Conservation (phyloP, 352 stramenopile species). For the Globisporangium cystogenes region DNA sequence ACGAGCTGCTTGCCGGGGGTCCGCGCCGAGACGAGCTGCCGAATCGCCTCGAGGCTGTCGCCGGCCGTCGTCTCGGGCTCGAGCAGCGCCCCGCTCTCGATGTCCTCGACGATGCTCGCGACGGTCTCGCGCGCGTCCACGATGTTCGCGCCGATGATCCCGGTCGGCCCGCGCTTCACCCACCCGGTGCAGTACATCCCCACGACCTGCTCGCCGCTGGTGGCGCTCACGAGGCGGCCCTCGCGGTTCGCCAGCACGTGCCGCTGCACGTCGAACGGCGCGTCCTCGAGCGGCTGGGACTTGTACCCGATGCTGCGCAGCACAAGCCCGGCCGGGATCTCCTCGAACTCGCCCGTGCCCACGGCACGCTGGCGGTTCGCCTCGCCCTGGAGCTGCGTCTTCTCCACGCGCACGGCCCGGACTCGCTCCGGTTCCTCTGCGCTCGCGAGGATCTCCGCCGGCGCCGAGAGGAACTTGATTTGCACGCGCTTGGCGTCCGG, state of each 20-base stretch:
- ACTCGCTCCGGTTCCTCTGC: slow-evolving; percentile 43
- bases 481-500: slow-evolving; percentile 44
- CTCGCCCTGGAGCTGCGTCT: slow-evolving; percentile 84
- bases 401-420: slow-evolving; percentile 79
- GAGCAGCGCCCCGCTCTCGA: slow-evolving; percentile 42
- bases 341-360: slow-evolving; percentile 84
- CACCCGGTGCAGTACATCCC: slow-evolving; percentile 96
- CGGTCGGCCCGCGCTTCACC: slow-evolving; percentile 96
- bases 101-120: slow-evolving; percentile 88
- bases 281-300: slow-evolving; percentile 65
- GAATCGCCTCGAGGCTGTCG: slow-evolving; percentile 32
- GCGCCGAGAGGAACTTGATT: slow-evolving; percentile 91
- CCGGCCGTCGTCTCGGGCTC: slow-evolving; percentile 14
- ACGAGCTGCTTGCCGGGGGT: slow-evolving; percentile 65
- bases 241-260: slow-evolving; percentile 58
- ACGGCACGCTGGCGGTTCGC: slow-evolving; percentile 74
- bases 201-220: slow-evolving; percentile 29
- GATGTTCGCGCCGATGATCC: slow-evolving; percentile 99
- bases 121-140: slow-evolving; percentile 95
- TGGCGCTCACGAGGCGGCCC: slow-evolving; percentile 46
- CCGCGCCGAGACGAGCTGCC: slow-evolving; percentile 35
- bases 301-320: slow-evolving; percentile 91
- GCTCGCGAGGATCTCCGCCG: slow-evolving; percentile 62
- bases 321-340: slow-evolving; percentile 73
- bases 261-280: slow-evolving; percentile 79